Base-by-base conservation (phyloP, 345 rosid genomes). In the Citrus mangshanensis region DNA sequence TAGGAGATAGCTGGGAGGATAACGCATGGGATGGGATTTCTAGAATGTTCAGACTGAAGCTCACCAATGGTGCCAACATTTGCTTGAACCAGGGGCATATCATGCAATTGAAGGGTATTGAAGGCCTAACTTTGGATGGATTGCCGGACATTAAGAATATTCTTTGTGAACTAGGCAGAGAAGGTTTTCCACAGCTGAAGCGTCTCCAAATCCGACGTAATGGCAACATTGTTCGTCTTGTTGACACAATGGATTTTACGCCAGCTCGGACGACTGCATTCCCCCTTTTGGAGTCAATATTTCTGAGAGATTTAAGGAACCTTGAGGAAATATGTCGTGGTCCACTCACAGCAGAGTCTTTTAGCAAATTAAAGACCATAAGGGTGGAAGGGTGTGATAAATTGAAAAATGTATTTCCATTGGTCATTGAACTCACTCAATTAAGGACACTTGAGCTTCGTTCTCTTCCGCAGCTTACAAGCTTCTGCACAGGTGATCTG, bases 261-360 rank as follows among this genome's bases (percentile, higher is more conserved):
- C n/a, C n/a, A 42, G 51, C 14, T 9, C 49, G 5, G 7, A 7
- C 25, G 5, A 7, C 25, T 2, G 75, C 68, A 4, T 80, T 83
- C 22, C 80, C 78, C 32, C 9, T 18, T 3, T 27, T 62, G 10
- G 64, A 60, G 32, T 60, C 64, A 25, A 4, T 60, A 9, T 24
- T 1, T 60, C 64, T 81, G 16, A 7, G 19, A 0, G 40, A 32
- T 35, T 22, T 81, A 35, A 62, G 4, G 0, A 74, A 73, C 25
- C 5, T 81, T 32, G 68, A 46, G 77, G 68, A 62, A 22, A 77
- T 80, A n/a, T 80, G 72, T 24, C 55, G 40, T 30, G 75, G 81
- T 5, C 54, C 28, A 16, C 19, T 18, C 2, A 1, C 40, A 7
- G 1, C 40, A 1, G 40, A 40, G 49, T 62, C 67, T 22, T 80